Base-by-base conservation (phyloP, 2,329 filamentous ascomycete species). In the Diaporthe ampelina region DNA sequence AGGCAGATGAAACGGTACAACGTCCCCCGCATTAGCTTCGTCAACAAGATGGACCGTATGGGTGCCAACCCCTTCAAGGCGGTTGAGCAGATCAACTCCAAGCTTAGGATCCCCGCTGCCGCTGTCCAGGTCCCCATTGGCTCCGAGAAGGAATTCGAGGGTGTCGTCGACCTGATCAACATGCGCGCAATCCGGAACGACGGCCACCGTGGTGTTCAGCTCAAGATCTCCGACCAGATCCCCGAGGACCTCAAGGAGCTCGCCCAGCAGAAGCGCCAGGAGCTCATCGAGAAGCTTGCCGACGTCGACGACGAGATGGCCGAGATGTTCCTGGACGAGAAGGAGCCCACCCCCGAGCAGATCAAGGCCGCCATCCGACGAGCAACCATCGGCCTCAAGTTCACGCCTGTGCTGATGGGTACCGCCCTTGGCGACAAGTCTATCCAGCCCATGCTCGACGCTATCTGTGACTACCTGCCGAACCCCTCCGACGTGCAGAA, bases 1-100 rank as follows among this genome's bases (percentile, higher is more conserved):
- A 91, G 97, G 79, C 97, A 99, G 87, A 99, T 99, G 97, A 94
- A 95, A 87, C 92, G 97, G 79, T 99, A 99, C 88, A 96, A 98
- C 82, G 93, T 99, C 76, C 97, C 97, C 76, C 91, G 97, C 79
- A 92, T 99, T 83, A 97, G 94, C 72, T 99, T 99, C 81, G 92
- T 99, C 83, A 99, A 99, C 88, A 99, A 99, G 89, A 98, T 99
- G 96, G 97, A 99, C 82, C 93, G 97, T 78, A 98, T 98, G 94
- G 97, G 97, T 75, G 94, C 97, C 77, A 98, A 99, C 82, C 97
- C 97, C 11, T 99, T 95, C 91, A 98, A 97, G 86, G 95, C 95
- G 11, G 92, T 99, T 73, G 96, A 99, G 54, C 95, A 98, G 86
- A 98, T 99, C 88, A 98, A 98, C 86, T 91, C 92, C 80, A 99